Base-by-base conservation (phyloP, 208 protist species). In the Acanthamoeba castellanii region DNA sequence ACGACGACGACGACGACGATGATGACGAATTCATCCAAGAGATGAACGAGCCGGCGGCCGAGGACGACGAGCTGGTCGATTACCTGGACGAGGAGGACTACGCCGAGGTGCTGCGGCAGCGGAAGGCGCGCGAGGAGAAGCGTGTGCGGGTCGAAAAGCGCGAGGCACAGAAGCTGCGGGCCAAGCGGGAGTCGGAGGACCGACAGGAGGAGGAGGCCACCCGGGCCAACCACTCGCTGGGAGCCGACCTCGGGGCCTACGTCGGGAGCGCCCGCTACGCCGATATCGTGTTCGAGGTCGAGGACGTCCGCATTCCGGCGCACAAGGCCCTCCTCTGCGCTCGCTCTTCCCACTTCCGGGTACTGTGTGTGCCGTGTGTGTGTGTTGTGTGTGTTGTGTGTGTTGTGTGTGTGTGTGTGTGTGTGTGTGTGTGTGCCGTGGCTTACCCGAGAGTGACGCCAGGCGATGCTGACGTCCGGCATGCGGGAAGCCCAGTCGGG, bases 311-410 rank as follows among this genome's bases (percentile, higher is more conserved):
- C 32, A 59, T 93, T 27, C 32, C 32, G 11, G 88, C 88, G 8
- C 88, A 93, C 37, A 72, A 76, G 34, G 88, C 88, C 64, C 6
- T 93, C 37, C 88, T 93, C 30, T 93, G 88, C 45, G 88, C 88
- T 32, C 57, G 88, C 25, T 93, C 88, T 72, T 76, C 88, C 20
- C 88, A 93, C 59, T 93, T 93, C 16, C 32, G 88, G 37, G 88
- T 89, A 89, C 47, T 3, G 8, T 52, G 20, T 27, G 9, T 16
- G 13, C 37, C 27, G 20, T 22, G 14, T 76, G 57, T 27, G 20
- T 25, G 22, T 14, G 42, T 0, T 7, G 42, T 30, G 14, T 22
- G 18, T 81, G 16, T 1, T 11, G 64, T 30, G 22, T 87, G 18
- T 42, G 37, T 1, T 3, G 37, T 42, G 37, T 42, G 37, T 3